A percentile compares a stretch with the other conserved stretches of the same genome.
These are phyloP conservation scores for Talaromyces atroroseus DNA, from an alignment of 2,329 filamentous ascomycete genomes.

Conservation along the genomic window DNA sequence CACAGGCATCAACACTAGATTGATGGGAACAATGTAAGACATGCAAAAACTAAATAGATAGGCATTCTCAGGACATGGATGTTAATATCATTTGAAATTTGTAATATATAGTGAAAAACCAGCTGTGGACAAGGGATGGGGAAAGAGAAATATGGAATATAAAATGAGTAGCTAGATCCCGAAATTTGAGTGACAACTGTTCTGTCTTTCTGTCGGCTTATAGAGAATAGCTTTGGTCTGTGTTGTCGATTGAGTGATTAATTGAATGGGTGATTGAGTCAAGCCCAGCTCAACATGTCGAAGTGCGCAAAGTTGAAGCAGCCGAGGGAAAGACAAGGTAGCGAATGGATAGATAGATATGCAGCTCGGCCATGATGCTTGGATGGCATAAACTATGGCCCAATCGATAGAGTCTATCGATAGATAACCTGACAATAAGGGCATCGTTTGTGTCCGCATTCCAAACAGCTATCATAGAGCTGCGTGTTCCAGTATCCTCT, in stretches of 20 bases:
- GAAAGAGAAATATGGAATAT: neutral
- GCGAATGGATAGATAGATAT: neutral
- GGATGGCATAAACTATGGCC: neutral
- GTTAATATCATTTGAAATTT: neutral
- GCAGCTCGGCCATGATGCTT: neutral
- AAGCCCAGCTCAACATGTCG: neutral
- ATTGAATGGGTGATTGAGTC: neutral
- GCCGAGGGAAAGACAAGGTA: neutral
- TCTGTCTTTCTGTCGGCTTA: neutral
- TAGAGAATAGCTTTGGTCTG: neutral
- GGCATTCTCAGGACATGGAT: neutral
- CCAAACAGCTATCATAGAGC: neutral
- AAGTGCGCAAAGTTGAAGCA: neutral
- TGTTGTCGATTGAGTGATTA: neutral
- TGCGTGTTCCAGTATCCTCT: neutral
- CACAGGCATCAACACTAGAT: neutral
- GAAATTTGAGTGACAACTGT: neutral
- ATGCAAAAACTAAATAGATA: neutral
- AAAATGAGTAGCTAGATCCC: neutral
- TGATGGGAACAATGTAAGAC: neutral
- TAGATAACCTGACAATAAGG: neutral
- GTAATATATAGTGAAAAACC: neutral
- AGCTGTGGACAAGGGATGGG: neutral
- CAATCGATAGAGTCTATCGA: neutral
- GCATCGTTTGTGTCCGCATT: neutral